Base-by-base conservation (phyloP, 352 stramenopile genomes). In the Pythium plurisporium region DNA sequence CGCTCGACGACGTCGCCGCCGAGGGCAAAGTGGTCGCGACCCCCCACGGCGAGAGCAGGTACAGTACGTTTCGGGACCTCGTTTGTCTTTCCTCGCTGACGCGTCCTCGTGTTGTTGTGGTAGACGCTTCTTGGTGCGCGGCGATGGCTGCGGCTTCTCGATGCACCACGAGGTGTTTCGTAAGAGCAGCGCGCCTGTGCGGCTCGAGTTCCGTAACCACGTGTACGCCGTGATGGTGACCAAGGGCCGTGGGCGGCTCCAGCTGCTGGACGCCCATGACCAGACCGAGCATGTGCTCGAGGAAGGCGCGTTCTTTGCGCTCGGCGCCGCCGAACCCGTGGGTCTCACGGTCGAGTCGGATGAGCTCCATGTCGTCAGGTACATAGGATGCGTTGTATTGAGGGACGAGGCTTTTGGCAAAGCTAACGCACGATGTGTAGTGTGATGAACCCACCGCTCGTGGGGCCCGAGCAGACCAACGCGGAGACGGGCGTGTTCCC, bases 381-480 rank as follows among this genome's bases (percentile, higher is more conserved):
- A 29, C 10, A 44, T 30, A 19, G 15, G 5, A 27, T 23, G 19
- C 38, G 23, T 12, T 25, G 19, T 44, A 27, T 44, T 26, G n/a
- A n/a, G n/a, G n/a, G n/a, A n/a, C n/a, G n/a, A n/a, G n/a, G n/a
- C n/a, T n/a, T n/a, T n/a, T n/a, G n/a, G n/a, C n/a, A n/a, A n/a
- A 10, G 33, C 33, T 38, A 38, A 38, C 15, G 33, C 33, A 38
- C 33, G 10, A 10, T 57, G 9, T 17, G 4, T 33, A 81, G 82
- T 60, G 78, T 92, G 56, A 85, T 92, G 77, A 92, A 92, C 62
- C 82, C 82, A 42, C 82, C 82, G 43, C 59, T 92, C 33, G 82
- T 79, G 23, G 79, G 77, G 19, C 33, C 63, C 1, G 82, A 92
- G 55, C 51, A 77, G 53, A 78, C 59, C 26, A 64, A 79, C 31